Percentiles rank a stretch among this genome's conserved stretches.
Conservation (phyloP, 495 filamentous ascomycete genomes). For the Trichoderma parareesei region DNA sequence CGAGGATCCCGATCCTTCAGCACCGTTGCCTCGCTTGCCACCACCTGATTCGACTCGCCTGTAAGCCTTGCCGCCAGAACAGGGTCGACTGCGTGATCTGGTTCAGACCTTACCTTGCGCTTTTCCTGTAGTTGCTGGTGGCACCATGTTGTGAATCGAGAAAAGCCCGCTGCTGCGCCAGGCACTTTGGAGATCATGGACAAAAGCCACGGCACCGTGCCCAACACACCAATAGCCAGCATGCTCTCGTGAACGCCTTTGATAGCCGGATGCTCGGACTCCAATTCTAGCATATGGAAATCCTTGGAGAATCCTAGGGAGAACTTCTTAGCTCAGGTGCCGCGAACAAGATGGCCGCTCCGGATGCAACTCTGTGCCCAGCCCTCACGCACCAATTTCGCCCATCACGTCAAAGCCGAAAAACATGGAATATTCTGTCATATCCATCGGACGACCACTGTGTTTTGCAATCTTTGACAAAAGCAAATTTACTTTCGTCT, state of each 20-base stretch:
- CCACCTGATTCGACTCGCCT: neutral
- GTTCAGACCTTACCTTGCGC: constrained; percentile 13
- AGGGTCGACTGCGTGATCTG: no score
- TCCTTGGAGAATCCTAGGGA: constrained; percentile 17
- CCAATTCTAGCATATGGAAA: constrained; percentile 33
- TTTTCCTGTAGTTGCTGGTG: constrained; percentile 12
- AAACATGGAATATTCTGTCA: constrained; percentile 24
- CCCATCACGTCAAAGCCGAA: constrained; percentile 25
- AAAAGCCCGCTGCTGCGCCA: constrained; percentile 9
- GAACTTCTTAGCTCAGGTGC: neutral
- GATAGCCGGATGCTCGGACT: constrained; percentile 23
- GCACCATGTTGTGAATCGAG: constrained; percentile 15
- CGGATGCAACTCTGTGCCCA: neutral
- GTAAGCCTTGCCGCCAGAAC: neutral
- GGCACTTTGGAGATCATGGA: constrained; percentile 16
- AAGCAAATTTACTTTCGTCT: constrained; percentile 21
- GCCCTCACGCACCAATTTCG: constrained; percentile 14
- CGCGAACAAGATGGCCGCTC: neutral
- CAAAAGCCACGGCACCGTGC: constrained; percentile 31
- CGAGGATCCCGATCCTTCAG: constrained; percentile 14
- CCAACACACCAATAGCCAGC: constrained; percentile 23
- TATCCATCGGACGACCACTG: constrained; percentile 18
- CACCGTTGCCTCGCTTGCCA: constrained; percentile 8
- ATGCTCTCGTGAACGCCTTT: constrained; percentile 25
- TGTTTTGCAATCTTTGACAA: constrained; percentile 17